phyloP scores from a whole-genome alignment of 2,329 filamentous ascomycete species.

The Fusarium phyllophilum region DNA sequence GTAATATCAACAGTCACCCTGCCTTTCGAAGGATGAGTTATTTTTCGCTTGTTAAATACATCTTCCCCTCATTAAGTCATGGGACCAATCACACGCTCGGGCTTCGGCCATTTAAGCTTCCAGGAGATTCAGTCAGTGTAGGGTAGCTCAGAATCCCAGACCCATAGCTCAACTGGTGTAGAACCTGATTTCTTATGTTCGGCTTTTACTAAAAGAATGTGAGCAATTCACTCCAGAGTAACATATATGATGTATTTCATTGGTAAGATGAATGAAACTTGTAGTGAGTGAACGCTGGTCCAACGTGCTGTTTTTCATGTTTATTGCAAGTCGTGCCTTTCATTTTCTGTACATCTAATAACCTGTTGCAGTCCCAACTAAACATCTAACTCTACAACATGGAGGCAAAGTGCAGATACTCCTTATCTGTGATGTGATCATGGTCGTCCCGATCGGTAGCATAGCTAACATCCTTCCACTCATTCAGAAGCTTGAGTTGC shows the following conservation, averaged over 20 bases:
- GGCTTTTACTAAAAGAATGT: too few species aligned
- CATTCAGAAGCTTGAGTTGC: neutral
- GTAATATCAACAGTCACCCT: neutral
- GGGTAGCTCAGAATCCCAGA: neutral
- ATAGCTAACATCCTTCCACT: neutral
- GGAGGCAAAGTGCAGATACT: neutral
- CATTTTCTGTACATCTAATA: fast-evolving
- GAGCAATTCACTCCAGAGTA: too few species aligned
- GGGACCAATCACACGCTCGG: neutral
- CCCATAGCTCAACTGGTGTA: too few species aligned
- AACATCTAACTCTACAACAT: neutral
- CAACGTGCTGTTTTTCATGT: too few species aligned
- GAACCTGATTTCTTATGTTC: too few species aligned
- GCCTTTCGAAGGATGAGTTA: neutral
- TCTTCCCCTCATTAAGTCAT: neutral
- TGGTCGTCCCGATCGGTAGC: neutral
- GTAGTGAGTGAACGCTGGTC: too few species aligned
- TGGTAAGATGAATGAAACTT: too few species aligned
- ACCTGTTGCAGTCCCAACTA: fast-evolving
- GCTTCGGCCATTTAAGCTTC: too few species aligned
- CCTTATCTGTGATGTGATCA: neutral
- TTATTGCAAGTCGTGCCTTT: neutral
- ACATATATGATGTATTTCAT: too few species aligned
- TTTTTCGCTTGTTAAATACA: neutral
- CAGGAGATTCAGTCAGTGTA: fast-evolving